Conservation (phyloP, 2,329 filamentous ascomycete species). For the Alternaria rosae region DNA sequence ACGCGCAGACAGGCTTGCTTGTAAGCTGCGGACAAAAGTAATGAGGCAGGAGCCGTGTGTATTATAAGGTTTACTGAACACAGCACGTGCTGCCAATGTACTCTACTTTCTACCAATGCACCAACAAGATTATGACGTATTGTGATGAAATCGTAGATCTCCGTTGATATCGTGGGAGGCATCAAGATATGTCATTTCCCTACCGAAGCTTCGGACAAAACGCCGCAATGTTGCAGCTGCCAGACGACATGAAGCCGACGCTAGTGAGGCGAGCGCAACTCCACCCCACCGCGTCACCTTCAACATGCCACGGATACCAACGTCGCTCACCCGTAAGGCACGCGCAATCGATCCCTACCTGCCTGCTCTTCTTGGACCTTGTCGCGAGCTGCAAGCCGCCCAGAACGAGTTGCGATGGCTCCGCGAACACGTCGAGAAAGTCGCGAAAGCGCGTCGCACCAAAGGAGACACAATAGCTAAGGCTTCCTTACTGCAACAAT, state of each 20-base stretch:
- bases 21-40: not conserved
- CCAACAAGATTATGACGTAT: not conserved
- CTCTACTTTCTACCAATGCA: not conserved
- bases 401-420: slow-evolving; percentile 78
- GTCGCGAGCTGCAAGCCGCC: slow-evolving; percentile 69
- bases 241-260: not conserved
- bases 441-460: slow-evolving; percentile 29
- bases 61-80: not conserved
- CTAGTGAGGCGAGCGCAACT: slow-evolving; percentile 2
- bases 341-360: slow-evolving; percentile 63
- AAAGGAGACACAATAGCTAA: slow-evolving; percentile 27
- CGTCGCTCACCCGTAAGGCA: slow-evolving; percentile 64
- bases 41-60: not conserved
- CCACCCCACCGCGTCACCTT: slow-evolving; percentile 6
- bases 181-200: not conserved
- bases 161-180: not conserved
- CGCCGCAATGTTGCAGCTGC: not conserved
- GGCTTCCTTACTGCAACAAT: slow-evolving; percentile 29
- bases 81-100: not conserved
- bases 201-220: not conserved
- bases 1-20: not conserved
- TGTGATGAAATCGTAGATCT: too few species aligned
- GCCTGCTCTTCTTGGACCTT: slow-evolving; percentile 68
- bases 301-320: slow-evolving; percentile 66
- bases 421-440: slow-evolving; percentile 59